Evolutionary conservation across 2,329 filamentous ascomycete genomes (phyloP), one percentile per base, ranked within the genome.

Genomic region (Neoascochyta sp.): DNA sequence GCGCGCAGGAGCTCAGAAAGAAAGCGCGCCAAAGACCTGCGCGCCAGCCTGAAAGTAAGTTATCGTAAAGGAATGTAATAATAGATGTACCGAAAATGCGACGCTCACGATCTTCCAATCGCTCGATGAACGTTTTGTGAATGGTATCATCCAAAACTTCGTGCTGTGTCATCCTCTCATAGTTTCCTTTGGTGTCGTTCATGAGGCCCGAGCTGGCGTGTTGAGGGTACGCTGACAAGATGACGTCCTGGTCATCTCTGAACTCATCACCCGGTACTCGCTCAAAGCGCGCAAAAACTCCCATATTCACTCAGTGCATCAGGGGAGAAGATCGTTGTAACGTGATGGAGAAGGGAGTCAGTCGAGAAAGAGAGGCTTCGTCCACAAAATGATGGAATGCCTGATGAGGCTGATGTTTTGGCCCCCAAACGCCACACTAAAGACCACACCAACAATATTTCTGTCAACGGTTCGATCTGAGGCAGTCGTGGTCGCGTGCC

Each of bases 11-110:
- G 17, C 39, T 43, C 22, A 40, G 22, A n/a, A 36, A 3, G 8
- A 45, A 43, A 4, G 42, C 33, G 16, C 42, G 42, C 14, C 40
- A 21, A 14, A 45, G 19, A 11, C 42, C 42, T 22, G 42, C 42
- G 9, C 36, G 39, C 42, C 42, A 45, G 7, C 42, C 42, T 12
- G 33, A 32, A 7, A 45, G 10, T 9, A 45, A 34, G 9, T 34
- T 40, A 15, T 39, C 21, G 17, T 45, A 34, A 9, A 45, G 25
- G 9, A 14, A 22, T 9, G 33, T 24, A 10, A 43, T 15, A 2
- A 38, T n/a, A 1, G 19, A 24, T 12, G 42, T 41, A 1, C 34
- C 39, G 12, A 43, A 41, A 1, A 9, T 16, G 4, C 18, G 33
- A 8, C 14, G 18, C 25, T 45, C 42, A 12, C 16, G 9, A 0